Evolutionary conservation across 768 basidiomycete genomes (phyloP).

Genomic region (Rhodosporidiobolus sp.): DNA sequence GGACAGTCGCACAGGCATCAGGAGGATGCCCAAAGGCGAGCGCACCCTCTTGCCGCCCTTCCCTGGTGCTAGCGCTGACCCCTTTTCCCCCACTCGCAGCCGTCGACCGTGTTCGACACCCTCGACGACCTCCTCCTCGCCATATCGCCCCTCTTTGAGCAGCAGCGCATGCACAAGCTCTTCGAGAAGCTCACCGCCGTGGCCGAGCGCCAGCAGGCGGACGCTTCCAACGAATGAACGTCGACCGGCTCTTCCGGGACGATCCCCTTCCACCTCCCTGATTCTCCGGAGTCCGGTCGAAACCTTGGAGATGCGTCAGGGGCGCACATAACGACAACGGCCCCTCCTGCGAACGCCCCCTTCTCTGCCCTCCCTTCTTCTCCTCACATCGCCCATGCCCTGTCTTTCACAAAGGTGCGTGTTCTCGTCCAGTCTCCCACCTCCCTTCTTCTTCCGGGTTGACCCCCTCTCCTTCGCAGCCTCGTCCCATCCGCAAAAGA

Average conservation of each 20-base stretch:
- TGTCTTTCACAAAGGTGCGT: no score
- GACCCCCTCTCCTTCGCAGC: not conserved
- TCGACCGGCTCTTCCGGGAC: no score
- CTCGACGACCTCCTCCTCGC: constrained; percentile 27
- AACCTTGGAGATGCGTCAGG: no score
- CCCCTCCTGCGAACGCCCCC: no score
- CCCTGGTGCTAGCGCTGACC: not conserved
- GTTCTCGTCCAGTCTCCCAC: no score
- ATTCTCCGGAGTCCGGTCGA: no score
- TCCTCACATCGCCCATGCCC: no score
- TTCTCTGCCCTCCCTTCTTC: no score
- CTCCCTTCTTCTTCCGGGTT: not conserved
- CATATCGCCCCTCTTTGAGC: constrained; percentile 18
- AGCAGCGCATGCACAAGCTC: constrained; percentile 13
- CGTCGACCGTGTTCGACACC: constrained; percentile 3
- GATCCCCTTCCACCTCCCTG: no score
- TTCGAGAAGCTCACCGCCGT: constrained; percentile 15
- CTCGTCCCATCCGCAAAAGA: not conserved
- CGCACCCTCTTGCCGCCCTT: not conserved
- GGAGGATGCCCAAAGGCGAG: not conserved
- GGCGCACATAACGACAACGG: no score
- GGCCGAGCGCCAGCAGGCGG: not conserved
- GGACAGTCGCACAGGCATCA: not conserved
- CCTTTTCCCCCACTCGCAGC: not conserved
- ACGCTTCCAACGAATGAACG: no score